Percentiles rank a stretch among this genome's conserved stretches.
Evolutionary conservation across 805 yeast genomes (phyloP).

Genomic region (Yamadazyma scolyti): DNA sequence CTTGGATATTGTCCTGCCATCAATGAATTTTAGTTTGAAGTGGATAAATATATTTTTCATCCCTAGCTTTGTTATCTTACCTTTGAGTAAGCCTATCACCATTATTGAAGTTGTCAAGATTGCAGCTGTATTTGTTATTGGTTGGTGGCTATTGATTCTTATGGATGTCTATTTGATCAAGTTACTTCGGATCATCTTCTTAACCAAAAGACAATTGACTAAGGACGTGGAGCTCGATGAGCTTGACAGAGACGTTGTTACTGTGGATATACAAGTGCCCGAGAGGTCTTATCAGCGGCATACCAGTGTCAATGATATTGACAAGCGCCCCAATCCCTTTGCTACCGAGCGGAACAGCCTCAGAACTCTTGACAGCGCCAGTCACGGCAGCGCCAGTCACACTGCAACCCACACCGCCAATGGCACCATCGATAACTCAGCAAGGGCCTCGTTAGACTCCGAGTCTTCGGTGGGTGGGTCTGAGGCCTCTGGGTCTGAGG

Average conservation of each 20-base stretch:
- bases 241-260: background rate
- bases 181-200: constrained; percentile 18
- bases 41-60: constrained; percentile 81
- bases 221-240: constrained; percentile 4
- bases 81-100: constrained; percentile 61
- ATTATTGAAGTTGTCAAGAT: constrained; percentile 69
- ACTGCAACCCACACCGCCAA: too few species aligned
- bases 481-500: too few species aligned
- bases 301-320: too few species aligned
- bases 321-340: too few species aligned
- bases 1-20: constrained; percentile 46
- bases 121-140: constrained; percentile 68
- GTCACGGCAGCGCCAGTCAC: too few species aligned
- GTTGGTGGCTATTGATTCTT: constrained; percentile 50
- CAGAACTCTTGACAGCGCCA: too few species aligned
- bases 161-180: constrained; percentile 40
- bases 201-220: constrained; percentile 1
- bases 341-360: too few species aligned
- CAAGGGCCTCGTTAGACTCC: too few species aligned
- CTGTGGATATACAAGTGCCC: too few species aligned
- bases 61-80: constrained; percentile 71
- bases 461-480: too few species aligned
- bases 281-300: too few species aligned
- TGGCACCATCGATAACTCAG: too few species aligned
- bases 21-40: constrained; percentile 63